A percentile compares a stretch with the other conserved stretches of the same genome.
These are phyloP conservation scores for Saccharomyces mikatae DNA, from an alignment of 805 yeast species.

Conservation along the genomic window DNA sequence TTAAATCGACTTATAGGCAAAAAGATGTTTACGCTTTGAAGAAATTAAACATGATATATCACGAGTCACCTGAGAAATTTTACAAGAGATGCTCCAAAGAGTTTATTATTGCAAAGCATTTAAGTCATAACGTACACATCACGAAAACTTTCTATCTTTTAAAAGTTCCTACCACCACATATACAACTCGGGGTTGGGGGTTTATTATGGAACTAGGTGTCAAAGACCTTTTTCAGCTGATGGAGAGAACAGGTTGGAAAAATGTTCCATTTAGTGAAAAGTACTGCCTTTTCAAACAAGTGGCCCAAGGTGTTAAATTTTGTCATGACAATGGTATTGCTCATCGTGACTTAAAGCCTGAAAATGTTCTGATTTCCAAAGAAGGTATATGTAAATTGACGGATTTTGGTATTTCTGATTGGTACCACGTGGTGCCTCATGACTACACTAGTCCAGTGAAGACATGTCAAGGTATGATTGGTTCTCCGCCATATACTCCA, in stretches of 20 bases:
- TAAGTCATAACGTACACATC: conserved; percentile 52
- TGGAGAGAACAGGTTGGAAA: conserved; percentile 56
- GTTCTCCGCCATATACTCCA: conserved; percentile 76
- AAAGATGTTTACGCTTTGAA: conserved; percentile 57
- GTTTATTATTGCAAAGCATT: conserved; percentile 48
- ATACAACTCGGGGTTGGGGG: conserved; percentile 67
- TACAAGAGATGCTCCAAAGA: conserved; percentile 60
- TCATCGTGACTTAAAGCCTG: conserved; percentile 72
- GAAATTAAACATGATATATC: conserved; percentile 49
- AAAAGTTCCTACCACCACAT: conserved; percentile 48
- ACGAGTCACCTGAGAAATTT: conserved; percentile 59
- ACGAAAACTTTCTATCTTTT: conserved; percentile 48
- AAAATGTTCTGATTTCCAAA: conserved; percentile 52
- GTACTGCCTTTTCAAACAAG: conserved; percentile 62
- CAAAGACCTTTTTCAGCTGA: conserved; percentile 53
- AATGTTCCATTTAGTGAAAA: conserved; percentile 43
- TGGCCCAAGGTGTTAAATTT: conserved; percentile 52
- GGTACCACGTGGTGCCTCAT: conserved; percentile 48
- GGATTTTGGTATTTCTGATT: conserved; percentile 71
- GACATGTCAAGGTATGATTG: conserved; percentile 44
- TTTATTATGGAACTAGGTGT: conserved; percentile 59
- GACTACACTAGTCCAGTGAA: conserved; percentile 39
- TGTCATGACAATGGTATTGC: conserved; percentile 62
- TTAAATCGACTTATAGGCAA: conserved; percentile 31
- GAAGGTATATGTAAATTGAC: conserved; percentile 61